A percentile compares a stretch with the other conserved stretches of the same genome.
phyloP scores from a whole-genome alignment of 306 rosid genomes.

The Vigna mungo region DNA sequence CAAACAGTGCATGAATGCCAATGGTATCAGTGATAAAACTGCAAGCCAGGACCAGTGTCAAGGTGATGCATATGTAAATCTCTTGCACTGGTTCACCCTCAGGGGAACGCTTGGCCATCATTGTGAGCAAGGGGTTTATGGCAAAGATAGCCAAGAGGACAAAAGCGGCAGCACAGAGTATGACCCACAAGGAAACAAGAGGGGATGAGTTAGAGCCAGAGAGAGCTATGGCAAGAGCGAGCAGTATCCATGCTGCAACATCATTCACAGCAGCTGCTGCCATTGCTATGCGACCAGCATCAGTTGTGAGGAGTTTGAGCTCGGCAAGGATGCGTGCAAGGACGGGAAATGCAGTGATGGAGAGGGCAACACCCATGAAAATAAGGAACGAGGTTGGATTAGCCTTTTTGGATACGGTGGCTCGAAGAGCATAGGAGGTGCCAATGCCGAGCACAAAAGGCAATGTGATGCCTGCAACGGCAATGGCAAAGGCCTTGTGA shows the following conservation, averaged over 20 bases:
- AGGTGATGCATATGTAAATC: constrained; percentile 49
- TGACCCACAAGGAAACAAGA: constrained; percentile 61
- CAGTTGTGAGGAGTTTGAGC: constrained; percentile 79
- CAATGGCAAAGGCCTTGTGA: constrained; percentile 56
- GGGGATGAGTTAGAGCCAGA: constrained; percentile 64
- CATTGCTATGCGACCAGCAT: constrained; percentile 75
- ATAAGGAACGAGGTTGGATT: constrained; percentile 57
- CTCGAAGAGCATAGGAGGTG: constrained; percentile 55
- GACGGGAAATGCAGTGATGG: constrained; percentile 80
- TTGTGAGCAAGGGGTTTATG: constrained; percentile 49
- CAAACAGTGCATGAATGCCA: constrained; percentile 54
- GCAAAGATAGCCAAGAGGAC: constrained; percentile 38
- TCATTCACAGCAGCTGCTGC: constrained; percentile 80
- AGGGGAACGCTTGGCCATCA: constrained; percentile 47
- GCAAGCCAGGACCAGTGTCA: constrained; percentile 45
- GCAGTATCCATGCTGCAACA: constrained; percentile 78
- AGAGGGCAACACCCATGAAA: constrained; percentile 80
- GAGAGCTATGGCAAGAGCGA: constrained; percentile 78
- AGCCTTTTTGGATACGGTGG: constrained; percentile 57
- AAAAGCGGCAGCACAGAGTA: constrained; percentile 54
- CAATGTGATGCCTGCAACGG: constrained; percentile 65
- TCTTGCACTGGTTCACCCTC: constrained; percentile 50
- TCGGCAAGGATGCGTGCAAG: constrained; percentile 83
- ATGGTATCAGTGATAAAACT: constrained; percentile 52
- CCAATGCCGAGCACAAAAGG: constrained; percentile 72